Base-by-base conservation (phyloP, 106 monocot species). In the Dendrobium nobile region DNA sequence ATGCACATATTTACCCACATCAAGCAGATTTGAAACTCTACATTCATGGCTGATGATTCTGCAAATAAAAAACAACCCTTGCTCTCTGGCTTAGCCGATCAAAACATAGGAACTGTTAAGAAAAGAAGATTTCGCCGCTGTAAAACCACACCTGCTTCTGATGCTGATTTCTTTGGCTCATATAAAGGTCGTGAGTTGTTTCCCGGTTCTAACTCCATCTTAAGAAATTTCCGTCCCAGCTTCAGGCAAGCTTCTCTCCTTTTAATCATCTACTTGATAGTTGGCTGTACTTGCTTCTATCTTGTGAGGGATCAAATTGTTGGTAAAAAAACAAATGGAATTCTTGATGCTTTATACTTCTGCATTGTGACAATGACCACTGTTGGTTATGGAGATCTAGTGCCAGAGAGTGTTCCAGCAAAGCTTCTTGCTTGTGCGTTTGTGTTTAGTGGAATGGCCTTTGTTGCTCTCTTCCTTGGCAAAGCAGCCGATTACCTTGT, bases 331-430 rank as follows among this genome's bases (percentile, higher is more conserved):
- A 93, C 93, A 9, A 82, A 86, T 41, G 78, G 76, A 26, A 28
- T 93, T 44, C 85, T 96, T 22, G 96, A 96, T 79, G 90, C 96
- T 40, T 28, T 96, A 19, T 96, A 96, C 77, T 93, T 96, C 81
- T 90, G 84, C 75, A 87, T 96, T 47, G 96, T 96, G 18, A 96
- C 96, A 5, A 96, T 96, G 96, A 96, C 92, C 5, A 93, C 96
- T 0, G 92, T 96, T 37, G 96, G 93, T 9, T 96, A 93, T 51
- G 96, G 96, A 9, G 96, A 96, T 72, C 92, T 96, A 1, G 87
- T 94, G 20, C 96, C 96, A 4, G 73, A 82, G 18, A 91, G 92
- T 77, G 58, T 26, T 59, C 19, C 75, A 19, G 7, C 92, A 4
- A 97, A 97, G 81, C 92, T 97, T 70, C 81, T 97, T 33, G 92